These are phyloP conservation scores for Mucor lusitanicus DNA, from an alignment of 371 early-diverging fungal species.

Conservation along the genomic window DNA sequence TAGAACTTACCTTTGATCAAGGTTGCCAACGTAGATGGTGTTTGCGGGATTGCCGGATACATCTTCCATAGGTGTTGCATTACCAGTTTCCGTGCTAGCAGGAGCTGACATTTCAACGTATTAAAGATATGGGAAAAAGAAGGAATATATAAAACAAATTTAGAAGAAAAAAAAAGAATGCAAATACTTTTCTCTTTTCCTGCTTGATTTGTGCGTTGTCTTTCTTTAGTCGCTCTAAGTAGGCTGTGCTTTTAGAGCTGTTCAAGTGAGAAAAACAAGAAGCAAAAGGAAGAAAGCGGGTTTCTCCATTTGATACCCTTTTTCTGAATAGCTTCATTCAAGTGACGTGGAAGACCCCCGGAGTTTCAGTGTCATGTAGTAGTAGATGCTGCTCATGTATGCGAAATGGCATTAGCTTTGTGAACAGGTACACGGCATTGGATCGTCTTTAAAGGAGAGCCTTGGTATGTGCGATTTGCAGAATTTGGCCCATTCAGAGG, in stretches of 20 bases:
- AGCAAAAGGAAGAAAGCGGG: background rate
- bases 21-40: conserved; percentile 83
- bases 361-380: background rate
- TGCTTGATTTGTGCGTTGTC: background rate
- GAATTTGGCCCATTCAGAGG: too few species aligned
- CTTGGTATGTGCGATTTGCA: too few species aligned
- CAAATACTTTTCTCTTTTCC: background rate
- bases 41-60: conserved; percentile 20
- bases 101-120: conserved; percentile 7
- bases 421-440: background rate
- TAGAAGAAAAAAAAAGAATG: background rate
- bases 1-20: conserved; percentile 68
- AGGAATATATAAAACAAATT: background rate
- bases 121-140: background rate
- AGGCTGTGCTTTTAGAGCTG: background rate
- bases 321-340: background rate
- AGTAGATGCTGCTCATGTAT: background rate
- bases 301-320: background rate
- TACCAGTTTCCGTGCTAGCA: background rate
- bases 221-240: background rate
- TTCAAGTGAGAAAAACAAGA: background rate
- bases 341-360: background rate
- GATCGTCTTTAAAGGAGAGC: background rate
- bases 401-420: background rate
- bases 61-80: conserved; percentile 8